Conservation (phyloP, 2,329 filamentous ascomycete genomes). For the Aspergillus sp. region DNA sequence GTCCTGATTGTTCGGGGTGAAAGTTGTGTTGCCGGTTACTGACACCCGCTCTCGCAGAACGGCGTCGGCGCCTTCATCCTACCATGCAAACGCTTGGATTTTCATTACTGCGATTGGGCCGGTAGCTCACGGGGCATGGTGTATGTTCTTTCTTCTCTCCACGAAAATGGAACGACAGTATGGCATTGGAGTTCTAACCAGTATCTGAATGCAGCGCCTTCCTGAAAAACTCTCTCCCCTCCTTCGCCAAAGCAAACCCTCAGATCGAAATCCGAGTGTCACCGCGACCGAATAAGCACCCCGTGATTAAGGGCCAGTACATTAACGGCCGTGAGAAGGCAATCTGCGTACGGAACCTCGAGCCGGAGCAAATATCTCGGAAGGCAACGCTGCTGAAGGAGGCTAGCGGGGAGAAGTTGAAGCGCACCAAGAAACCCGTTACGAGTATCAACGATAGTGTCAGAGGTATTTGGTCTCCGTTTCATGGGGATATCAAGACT, state of each 20-base stretch:
- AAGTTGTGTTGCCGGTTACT: slow-evolving; percentile 1
- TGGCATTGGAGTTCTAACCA: neutral
- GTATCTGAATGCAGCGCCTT: slow-evolving; percentile 53
- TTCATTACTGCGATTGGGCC: slow-evolving; percentile 95
- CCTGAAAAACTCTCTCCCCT: slow-evolving; percentile 65
- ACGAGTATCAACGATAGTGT: slow-evolving; percentile 56
- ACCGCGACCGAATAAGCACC: slow-evolving; percentile 81
- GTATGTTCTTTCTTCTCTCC: slow-evolving; percentile 41
- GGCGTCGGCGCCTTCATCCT: slow-evolving; percentile 94
- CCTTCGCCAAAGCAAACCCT: slow-evolving; percentile 74
- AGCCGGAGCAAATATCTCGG: slow-evolving; percentile 68
- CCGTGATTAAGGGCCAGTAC: slow-evolving; percentile 80
- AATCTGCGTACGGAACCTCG: slow-evolving; percentile 81
- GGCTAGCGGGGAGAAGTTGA: slow-evolving; percentile 42
- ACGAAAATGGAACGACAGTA: neutral
- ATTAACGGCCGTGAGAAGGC: slow-evolving; percentile 83
- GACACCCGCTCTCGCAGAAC: slow-evolving; percentile 53
- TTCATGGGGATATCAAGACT: slow-evolving; percentile 48
- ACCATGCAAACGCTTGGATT: slow-evolving; percentile 90
- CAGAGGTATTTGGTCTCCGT: slow-evolving; percentile 57
- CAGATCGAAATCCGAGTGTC: slow-evolving; percentile 87
- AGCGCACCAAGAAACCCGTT: slow-evolving; percentile 51
- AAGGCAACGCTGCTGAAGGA: slow-evolving; percentile 54
- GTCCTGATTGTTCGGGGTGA: slow-evolving; percentile 11
- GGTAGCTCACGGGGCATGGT: slow-evolving; percentile 94